Evolutionary conservation across 2,329 filamentous ascomycete species (phyloP), one percentile per base, ranked within the genome.

Genomic region (Sporothrix luriei): DNA sequence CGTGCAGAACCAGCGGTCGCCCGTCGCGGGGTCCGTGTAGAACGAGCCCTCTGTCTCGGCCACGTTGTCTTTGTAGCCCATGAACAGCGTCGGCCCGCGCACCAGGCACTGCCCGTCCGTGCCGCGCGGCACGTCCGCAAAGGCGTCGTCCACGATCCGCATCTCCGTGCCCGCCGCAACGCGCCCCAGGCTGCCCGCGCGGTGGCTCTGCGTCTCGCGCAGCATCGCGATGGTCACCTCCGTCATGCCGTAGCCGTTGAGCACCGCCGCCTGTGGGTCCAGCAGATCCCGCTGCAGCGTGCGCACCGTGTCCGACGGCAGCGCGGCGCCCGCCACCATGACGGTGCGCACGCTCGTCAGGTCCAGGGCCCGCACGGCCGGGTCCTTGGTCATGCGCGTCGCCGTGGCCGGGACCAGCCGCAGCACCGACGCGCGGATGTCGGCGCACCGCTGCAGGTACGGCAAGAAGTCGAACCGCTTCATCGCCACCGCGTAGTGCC

Each of bases 221-320:
- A 83, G 79, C 33, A 80, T 70, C 0, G 89, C 87, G 77, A 91
- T 94, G 0, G 92, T 95, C 2, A 85, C 80, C 77, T 95, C 92
- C 0, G 92, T 94, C 92, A 95, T 94, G 4, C 92, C 92, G 90
- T 91, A 95, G 1, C 91, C 92, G 77, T 94, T 91, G 76, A 82
- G 80, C 10, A 84, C 73, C 2, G 74, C 70, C 13, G 83, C 71
- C 69, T 1, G 78, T 78, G 82, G 88, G 88, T 68, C 88, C 75
- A 72, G 40, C 33, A 80, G 83, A 75, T 90, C 84, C 33, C 26
- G 16, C 19, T 69, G 67, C 13, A 87, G 84, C 73, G 90, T 87
- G 13, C 83, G 81, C 69, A 81, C 82, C 7, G 87, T 80, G 71
- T 90, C 86, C 21, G 76, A 77, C 13, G 82, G 80, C 6, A 91